Percentiles rank a stretch among this genome's conserved stretches.
These are phyloP conservation scores for Halenospora varia DNA, from an alignment of 495 filamentous ascomycete species.

Conservation along the genomic window DNA sequence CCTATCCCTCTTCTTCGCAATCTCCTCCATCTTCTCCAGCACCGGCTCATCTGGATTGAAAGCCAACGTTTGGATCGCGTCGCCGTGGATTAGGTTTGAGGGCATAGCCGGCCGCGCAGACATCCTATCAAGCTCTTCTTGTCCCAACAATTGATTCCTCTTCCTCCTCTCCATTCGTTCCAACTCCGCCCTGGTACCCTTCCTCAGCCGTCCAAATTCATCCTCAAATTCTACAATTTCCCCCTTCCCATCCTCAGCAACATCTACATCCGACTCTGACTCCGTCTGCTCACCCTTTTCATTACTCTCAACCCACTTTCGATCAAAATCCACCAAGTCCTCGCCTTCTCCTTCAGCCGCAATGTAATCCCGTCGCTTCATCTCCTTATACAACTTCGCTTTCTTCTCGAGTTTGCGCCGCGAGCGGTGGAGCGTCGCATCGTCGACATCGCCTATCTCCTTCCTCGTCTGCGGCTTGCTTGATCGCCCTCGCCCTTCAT, in stretches of 20 bases:
- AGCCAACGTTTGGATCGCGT: slow-evolving; percentile 73
- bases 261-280: slow-evolving; percentile 32
- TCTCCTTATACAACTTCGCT: slow-evolving; percentile 72
- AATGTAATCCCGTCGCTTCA: slow-evolving; percentile 75
- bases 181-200: slow-evolving; percentile 60
- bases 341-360: slow-evolving; percentile 45
- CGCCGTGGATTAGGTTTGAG: slow-evolving; percentile 72
- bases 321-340: slow-evolving; percentile 84
- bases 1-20: slow-evolving; percentile 71
- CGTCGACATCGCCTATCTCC: slow-evolving; percentile 32
- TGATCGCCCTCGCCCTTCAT: slow-evolving; percentile 14
- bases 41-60: slow-evolving; percentile 66
- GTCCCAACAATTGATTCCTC: slow-evolving; percentile 37
- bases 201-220: slow-evolving; percentile 79
- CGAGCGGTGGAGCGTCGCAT: slow-evolving; percentile 42
- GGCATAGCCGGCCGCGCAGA: slow-evolving; percentile 56
- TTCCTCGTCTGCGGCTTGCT: slow-evolving; percentile 35
- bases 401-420: slow-evolving; percentile 84
- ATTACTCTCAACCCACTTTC: slow-evolving; percentile 79
- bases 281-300: slow-evolving; percentile 35
- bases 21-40: slow-evolving; percentile 60
- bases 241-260: slow-evolving; percentile 40
- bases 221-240: slow-evolving; percentile 79
- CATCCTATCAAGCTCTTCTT: slow-evolving; percentile 42
- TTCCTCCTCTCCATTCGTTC: slow-evolving; percentile 47